Percentiles rank a stretch among this genome's conserved stretches.
Conservation (phyloP, 805 yeast species). For the Wickerhamiella bombiphila region DNA sequence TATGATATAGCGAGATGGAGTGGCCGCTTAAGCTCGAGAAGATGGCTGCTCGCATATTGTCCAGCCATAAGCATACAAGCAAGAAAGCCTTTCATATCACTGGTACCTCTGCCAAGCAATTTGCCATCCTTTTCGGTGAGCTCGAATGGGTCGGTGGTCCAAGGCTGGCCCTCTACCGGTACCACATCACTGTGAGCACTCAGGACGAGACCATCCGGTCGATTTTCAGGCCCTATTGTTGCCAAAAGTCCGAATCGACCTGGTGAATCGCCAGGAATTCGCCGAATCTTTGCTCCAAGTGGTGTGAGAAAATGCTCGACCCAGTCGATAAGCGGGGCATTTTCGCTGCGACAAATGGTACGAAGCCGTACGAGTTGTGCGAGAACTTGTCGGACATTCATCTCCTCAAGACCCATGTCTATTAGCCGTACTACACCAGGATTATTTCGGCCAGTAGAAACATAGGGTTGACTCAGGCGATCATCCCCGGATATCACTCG, state of each 20-base stretch:
- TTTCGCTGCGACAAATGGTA: slow-evolving; percentile 10
- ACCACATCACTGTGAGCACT: slow-evolving; percentile 15
- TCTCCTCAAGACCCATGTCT: no score
- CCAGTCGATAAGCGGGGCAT: slow-evolving; percentile 8
- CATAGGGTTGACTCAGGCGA: no score
- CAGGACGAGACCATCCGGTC: slow-evolving; percentile 8
- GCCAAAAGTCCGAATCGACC: slow-evolving; percentile 11
- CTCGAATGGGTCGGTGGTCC: slow-evolving; percentile 14
- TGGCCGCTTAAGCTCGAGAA: slow-evolving; percentile 5
- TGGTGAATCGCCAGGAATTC: slow-evolving; percentile 6
- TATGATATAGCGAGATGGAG: slow-evolving; percentile 11
- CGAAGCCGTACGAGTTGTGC: slow-evolving; percentile 8
- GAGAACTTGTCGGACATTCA: slow-evolving; percentile 3
- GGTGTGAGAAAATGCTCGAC: slow-evolving; percentile 5
- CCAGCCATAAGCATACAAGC: slow-evolving; percentile 14
- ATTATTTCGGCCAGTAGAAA: no score
- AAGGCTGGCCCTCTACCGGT: slow-evolving; percentile 14
- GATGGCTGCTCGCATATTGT: slow-evolving; percentile 4
- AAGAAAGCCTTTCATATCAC: slow-evolving; percentile 15
- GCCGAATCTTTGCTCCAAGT: slow-evolving; percentile 4
- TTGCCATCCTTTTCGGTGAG: slow-evolving; percentile 3
- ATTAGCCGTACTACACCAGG: no score
- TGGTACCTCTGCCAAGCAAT: slow-evolving; percentile 13
- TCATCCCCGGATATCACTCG: no score
- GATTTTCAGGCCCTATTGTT: slow-evolving; percentile 10